phyloP scores from a whole-genome alignment of 768 basidiomycete genomes.

The Podaxis sp. region DNA sequence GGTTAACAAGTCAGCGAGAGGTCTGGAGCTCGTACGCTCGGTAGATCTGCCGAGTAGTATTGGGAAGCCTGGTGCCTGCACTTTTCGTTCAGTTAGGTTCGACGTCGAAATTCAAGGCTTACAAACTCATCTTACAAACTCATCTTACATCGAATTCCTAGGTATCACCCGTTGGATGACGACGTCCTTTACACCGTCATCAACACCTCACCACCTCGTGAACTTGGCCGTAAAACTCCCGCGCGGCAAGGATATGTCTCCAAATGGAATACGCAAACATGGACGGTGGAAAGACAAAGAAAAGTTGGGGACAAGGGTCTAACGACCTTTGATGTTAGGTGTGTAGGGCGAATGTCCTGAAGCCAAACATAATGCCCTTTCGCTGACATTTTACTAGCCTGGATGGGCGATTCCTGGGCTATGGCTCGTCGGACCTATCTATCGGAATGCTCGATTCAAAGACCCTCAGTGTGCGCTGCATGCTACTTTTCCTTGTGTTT shows the following conservation, averaged over 20 bases:
- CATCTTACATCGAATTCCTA: slow-evolving; percentile 19
- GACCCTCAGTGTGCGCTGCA: slow-evolving; percentile 62
- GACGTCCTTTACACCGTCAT: slow-evolving; percentile 63
- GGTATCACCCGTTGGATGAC: slow-evolving; percentile 51
- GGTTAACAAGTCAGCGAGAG: slow-evolving; percentile 15
- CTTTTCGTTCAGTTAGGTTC: slow-evolving; percentile 64
- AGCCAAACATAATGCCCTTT: background rate
- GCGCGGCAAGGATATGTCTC: slow-evolving; percentile 60
- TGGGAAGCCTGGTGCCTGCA: slow-evolving; percentile 40
- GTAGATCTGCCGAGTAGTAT: slow-evolving; percentile 50
- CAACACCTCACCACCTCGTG: slow-evolving; percentile 64
- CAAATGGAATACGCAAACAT: slow-evolving; percentile 70
- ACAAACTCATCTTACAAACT: background rate
- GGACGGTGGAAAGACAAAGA: slow-evolving; percentile 61
- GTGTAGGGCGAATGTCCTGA: slow-evolving; percentile 14
- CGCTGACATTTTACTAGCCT: slow-evolving; percentile 38
- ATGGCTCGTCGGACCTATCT: slow-evolving; percentile 82
- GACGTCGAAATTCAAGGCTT: slow-evolving; percentile 4
- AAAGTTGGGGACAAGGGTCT: slow-evolving; percentile 77
- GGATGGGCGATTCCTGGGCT: slow-evolving; percentile 80
- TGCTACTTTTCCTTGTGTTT: background rate
- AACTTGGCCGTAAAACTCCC: slow-evolving; percentile 45
- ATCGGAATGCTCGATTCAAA: slow-evolving; percentile 80
- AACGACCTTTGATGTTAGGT: slow-evolving; percentile 91
- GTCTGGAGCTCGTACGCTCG: slow-evolving; percentile 42